phyloP scores from a whole-genome alignment of 371 early-diverging fungal genomes.

The Nematocida displodere region DNA sequence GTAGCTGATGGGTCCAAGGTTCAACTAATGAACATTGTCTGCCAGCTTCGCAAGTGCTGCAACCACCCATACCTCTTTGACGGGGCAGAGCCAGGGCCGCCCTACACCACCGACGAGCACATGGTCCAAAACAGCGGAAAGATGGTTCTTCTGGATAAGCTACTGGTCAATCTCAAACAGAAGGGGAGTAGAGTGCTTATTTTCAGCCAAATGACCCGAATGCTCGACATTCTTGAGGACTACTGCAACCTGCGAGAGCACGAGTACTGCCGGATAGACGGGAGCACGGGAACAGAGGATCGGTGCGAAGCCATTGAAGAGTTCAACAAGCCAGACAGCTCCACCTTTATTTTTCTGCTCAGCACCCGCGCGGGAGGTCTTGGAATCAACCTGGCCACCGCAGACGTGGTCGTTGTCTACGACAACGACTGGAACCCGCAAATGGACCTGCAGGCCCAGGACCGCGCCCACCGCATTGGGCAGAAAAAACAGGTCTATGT shows the following conservation, averaged over 20 bases:
- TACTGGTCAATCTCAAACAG: conserved; percentile 73
- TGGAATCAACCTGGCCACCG: conserved; percentile 94
- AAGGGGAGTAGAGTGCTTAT: conserved; percentile 88
- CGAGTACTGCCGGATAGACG: conserved; percentile 93
- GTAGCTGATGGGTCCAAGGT: conserved; percentile 47
- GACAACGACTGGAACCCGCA: conserved; percentile 99
- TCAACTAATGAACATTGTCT: conserved; percentile 54
- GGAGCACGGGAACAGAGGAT: conserved; percentile 83
- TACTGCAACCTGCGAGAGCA: conserved; percentile 77
- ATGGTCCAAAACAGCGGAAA: conserved; percentile 92
- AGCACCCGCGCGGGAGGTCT: conserved; percentile 84
- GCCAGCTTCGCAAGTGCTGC: conserved; percentile 56
- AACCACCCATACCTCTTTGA: conserved; percentile 58
- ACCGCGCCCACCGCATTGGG: conserved; percentile 99
- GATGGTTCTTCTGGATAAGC: conserved; percentile 86
- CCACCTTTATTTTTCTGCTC: conserved; percentile 77
- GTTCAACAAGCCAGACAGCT: conserved; percentile 78
- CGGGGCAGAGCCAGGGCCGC: conserved; percentile 70
- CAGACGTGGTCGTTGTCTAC: conserved; percentile 96
- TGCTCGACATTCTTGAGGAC: conserved; percentile 95
- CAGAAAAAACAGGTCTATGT: conserved; percentile 98
- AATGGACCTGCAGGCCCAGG: conserved; percentile 96
- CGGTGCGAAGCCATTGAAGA: conserved; percentile 83
- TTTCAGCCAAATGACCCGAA: conserved; percentile 94
- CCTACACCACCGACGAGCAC: conserved; percentile 89